Conservation (phyloP, 78 protist species). For the Dictyostelium capitatum region DNA sequence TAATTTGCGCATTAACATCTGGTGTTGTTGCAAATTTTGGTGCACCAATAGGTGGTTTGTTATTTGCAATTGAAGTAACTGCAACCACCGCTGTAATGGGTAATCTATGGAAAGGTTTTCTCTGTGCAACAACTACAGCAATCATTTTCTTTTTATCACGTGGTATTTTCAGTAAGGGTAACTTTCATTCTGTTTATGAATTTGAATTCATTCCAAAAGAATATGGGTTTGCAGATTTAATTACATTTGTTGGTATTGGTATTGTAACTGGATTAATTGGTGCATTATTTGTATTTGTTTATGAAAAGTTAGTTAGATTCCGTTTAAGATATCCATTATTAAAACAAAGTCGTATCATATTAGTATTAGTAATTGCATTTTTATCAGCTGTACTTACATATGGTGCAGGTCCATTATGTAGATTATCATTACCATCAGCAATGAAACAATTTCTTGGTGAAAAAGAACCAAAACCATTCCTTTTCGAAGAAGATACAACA, state of each 20-base stretch:
- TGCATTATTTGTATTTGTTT: conserved; percentile 73
- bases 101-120: conserved; percentile 81
- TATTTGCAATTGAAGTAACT: conserved; percentile 93
- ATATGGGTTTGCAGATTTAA: conserved; percentile 46
- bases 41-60: conserved; percentile 96
- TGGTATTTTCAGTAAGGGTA: not conserved
- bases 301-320: conserved; percentile 72
- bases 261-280: conserved; percentile 84
- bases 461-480: conserved; percentile 26
- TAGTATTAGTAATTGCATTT: conserved; percentile 36
- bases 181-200: conserved; percentile 33
- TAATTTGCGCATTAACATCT: conserved; percentile 88
- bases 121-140: conserved; percentile 80
- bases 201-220: conserved; percentile 36
- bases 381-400: conserved; percentile 29
- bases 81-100: conserved; percentile 87
- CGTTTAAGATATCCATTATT: conserved; percentile 41
- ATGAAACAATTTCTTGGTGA: conserved; percentile 54
- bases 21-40: conserved; percentile 95
- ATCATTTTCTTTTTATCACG: conserved; percentile 65
- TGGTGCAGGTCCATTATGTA: conserved; percentile 35
- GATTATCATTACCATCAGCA: conserved; percentile 29
- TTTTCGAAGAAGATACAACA: conserved; percentile 7
- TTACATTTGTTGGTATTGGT: conserved; percentile 78
- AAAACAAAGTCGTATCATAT: conserved; percentile 31